Base-by-base conservation (phyloP, 148 eudicot genomes). In the Nepenthes gracilis region DNA sequence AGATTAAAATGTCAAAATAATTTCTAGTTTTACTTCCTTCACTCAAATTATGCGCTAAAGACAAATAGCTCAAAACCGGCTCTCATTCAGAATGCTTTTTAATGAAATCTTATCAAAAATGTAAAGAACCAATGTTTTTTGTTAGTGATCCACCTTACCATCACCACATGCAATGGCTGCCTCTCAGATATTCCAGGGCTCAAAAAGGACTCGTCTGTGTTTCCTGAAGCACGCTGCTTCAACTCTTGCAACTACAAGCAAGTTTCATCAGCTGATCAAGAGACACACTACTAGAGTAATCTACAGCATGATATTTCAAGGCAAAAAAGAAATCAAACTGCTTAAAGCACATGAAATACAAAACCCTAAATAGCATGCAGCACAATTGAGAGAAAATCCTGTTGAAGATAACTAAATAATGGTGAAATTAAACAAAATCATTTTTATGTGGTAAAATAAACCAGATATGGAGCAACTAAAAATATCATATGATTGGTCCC, bases 131-230 rank as follows among this genome's bases (percentile, higher is more conserved):
- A 38, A 5, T 4, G 33, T 37, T 47, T 23, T 23, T n/a, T 36
- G 10, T 48, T 9, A 47, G 57, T 43, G 43, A 43, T 65, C 40
- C 67, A 62, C 60, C 87, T 84, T 79, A 93, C 96, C 99, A 93
- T 86, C 72, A 93, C 72, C 61, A 93, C 99, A 77, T 93, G 99
- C 72, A 93, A 85, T 56, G 99, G 96, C 79, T 86, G 96, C 86
- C 85, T 93, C 68, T 82, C 89, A 37, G 96, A 93, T 68, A 89
- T 66, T 37, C 99, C 99, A 57, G 99, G 96, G 64, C 58, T 86
- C 45, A 79, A 58, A 72, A 80, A 75, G 48, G 79, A 74, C 47
- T 82, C 95, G 57, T 93, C 96, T 69, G 63, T 64, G 68, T 84
- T 86, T 51, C 92, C 96, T 60, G 85, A 84, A 32, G 95, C 89